A percentile compares a stretch with the other conserved stretches of the same genome.
These are phyloP conservation scores for Sarcomyxa edulis DNA, from an alignment of 768 basidiomycete genomes.

Conservation along the genomic window DNA sequence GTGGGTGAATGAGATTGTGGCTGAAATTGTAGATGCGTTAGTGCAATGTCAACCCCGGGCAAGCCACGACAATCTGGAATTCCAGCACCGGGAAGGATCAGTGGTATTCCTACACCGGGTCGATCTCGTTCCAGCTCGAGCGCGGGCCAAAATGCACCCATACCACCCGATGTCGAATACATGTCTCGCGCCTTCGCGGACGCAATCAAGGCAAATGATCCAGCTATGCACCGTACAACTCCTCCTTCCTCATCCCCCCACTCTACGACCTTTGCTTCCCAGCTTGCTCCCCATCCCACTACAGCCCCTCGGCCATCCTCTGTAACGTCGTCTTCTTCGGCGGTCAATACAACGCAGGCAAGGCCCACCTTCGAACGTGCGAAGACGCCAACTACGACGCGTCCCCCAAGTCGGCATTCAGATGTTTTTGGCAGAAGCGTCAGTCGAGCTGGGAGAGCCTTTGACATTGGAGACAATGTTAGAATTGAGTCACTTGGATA, in stretches of 20 bases:
- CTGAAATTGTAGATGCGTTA: too few species aligned
- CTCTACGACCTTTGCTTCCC: slow-evolving; percentile 34
- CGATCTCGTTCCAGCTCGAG: slow-evolving; percentile 65
- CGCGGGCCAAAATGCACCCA: slow-evolving; percentile 28
- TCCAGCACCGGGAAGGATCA: slow-evolving; percentile 31
- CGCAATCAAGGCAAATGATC: slow-evolving; percentile 78
- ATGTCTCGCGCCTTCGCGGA: slow-evolving; percentile 73
- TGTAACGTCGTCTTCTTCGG: slow-evolving; percentile 50
- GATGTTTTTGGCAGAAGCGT: slow-evolving; percentile 46
- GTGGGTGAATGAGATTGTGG: slow-evolving; percentile 7
- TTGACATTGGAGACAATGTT: slow-evolving; percentile 77
- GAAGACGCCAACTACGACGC: slow-evolving; percentile 49
- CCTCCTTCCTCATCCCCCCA: slow-evolving; percentile 41
- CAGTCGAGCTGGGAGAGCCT: slow-evolving; percentile 39
- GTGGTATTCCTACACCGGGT: slow-evolving; percentile 66
- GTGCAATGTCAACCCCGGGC: slow-evolving; percentile 37
- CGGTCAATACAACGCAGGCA: slow-evolving; percentile 22
- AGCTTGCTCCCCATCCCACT: slow-evolving; percentile 46
- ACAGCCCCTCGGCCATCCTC: slow-evolving; percentile 45
- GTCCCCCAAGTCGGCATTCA: slow-evolving; percentile 65
- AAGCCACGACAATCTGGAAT: slow-evolving; percentile 38
- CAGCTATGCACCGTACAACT: slow-evolving; percentile 57
- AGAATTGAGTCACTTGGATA: slow-evolving; percentile 84
- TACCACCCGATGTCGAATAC: slow-evolving; percentile 44
- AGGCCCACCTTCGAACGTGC: slow-evolving; percentile 29